These are phyloP conservation scores for Guillardia theta DNA, from an alignment of 78 protist species.

Conservation along the genomic window DNA sequence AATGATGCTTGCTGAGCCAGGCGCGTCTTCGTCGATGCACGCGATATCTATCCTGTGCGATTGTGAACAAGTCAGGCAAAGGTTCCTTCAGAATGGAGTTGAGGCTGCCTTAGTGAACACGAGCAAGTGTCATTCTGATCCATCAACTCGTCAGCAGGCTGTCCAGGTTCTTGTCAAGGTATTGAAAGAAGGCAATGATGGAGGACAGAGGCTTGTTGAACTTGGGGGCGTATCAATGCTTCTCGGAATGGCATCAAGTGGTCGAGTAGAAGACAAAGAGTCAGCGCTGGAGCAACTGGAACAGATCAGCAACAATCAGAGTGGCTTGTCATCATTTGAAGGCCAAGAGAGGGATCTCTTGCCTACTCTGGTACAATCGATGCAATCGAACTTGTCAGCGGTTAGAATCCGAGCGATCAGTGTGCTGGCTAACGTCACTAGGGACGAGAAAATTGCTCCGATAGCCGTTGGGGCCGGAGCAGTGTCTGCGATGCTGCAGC, in stretches of 20 bases:
- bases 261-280: not conserved
- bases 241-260: constrained; percentile 25
- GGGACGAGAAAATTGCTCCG: not conserved
- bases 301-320: not conserved
- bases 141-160: not conserved
- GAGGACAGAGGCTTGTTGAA: not conserved
- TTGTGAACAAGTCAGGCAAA: not conserved
- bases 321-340: not conserved
- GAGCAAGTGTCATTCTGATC: not conserved
- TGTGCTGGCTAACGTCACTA: not conserved
- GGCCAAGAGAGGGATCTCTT: constrained; percentile 10
- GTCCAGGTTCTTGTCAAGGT: constrained; percentile 15
- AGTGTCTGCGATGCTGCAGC: not conserved
- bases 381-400: not conserved
- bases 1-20: not conserved
- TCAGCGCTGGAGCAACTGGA: constrained; percentile 33
- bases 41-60: not conserved
- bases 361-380: constrained; percentile 5
- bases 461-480: not conserved
- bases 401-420: not conserved
- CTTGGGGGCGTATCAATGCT: constrained; percentile 15
- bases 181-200: not conserved
- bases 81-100: not conserved
- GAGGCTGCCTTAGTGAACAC: not conserved
- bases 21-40: constrained; percentile 18